Evolutionary conservation across 2,329 filamentous ascomycete genomes (phyloP).

Genomic region (Nemania bipapillata): DNA sequence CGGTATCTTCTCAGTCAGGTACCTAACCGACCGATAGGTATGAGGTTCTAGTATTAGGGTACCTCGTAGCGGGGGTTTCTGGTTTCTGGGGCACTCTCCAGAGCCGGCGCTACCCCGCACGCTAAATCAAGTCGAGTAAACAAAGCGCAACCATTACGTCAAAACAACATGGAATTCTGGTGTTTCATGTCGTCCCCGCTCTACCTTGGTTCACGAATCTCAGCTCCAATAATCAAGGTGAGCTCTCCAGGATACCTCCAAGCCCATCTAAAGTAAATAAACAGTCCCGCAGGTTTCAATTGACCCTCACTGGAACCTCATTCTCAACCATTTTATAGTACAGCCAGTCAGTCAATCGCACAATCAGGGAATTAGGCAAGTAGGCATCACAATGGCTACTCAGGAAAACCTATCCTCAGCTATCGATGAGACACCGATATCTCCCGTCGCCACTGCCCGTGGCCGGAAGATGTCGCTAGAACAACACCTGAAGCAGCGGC

Average conservation of each 20-base stretch:
- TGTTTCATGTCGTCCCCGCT: constrained; percentile 1
- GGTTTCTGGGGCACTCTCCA: constrained; percentile 6
- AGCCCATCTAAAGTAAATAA: constrained; percentile 1
- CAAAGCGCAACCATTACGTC: constrained; percentile 35
- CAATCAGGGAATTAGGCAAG: not conserved
- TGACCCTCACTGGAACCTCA: not conserved
- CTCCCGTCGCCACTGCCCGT: constrained; percentile 61
- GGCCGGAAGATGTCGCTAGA: constrained; percentile 76
- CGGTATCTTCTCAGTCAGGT: not conserved
- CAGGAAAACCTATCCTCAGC: constrained; percentile 40
- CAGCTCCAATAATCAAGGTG: not conserved
- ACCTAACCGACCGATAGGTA: too few species aligned
- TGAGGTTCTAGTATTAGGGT: too few species aligned
- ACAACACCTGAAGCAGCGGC: constrained; percentile 76
- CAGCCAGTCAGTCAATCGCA: not conserved
- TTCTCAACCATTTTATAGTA: not conserved
- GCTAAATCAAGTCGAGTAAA: constrained; percentile 27
- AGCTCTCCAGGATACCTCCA: not conserved
- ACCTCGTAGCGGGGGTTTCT: not conserved
- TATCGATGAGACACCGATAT: constrained; percentile 69
- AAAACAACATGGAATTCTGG: constrained; percentile 21
- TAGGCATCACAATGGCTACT: constrained; percentile 52
- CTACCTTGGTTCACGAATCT: constrained; percentile 9
- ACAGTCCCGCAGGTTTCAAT: not conserved
- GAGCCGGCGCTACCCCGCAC: constrained; percentile 35